Percentiles rank a stretch among this genome's conserved stretches.
Conservation (phyloP, 345 rosid genomes). For the Eucalyptus cloeziana region DNA sequence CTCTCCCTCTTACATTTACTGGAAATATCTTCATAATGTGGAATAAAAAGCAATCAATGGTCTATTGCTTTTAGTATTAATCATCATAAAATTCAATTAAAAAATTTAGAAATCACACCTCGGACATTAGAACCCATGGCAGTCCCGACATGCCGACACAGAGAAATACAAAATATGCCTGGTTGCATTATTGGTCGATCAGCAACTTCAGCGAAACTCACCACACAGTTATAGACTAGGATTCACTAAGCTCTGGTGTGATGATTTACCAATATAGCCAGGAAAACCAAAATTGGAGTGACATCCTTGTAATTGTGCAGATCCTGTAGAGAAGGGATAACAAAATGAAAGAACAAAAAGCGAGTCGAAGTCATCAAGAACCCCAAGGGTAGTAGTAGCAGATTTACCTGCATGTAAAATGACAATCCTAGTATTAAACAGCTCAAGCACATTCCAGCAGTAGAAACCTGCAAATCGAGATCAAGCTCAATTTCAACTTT, state of each 20-base stretch:
- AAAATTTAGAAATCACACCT: conserved; percentile 16
- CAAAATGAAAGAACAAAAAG: background rate
- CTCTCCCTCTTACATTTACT: conserved; percentile 63
- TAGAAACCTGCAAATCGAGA: background rate
- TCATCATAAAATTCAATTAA: background rate
- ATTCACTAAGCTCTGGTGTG: background rate
- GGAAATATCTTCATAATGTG: conserved; percentile 52
- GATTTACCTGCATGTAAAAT: background rate
- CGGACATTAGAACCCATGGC: conserved; percentile 27
- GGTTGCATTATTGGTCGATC: background rate
- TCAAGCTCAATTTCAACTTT: background rate
- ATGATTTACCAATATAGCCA: background rate
- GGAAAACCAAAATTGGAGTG: background rate
- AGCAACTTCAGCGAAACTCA: background rate
- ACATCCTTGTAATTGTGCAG: background rate
- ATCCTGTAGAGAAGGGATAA: background rate
- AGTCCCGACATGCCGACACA: background rate
- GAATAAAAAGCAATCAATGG: background rate
- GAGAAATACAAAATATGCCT: conserved; percentile 14
- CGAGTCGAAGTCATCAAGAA: background rate
- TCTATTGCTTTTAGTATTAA: background rate
- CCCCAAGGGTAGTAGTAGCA: background rate
- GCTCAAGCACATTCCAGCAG: background rate
- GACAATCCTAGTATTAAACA: background rate
- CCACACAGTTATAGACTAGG: too few relatives aligned